Conservation (phyloP, 768 basidiomycete species). For the Rubroboletus pulcherrimus region DNA sequence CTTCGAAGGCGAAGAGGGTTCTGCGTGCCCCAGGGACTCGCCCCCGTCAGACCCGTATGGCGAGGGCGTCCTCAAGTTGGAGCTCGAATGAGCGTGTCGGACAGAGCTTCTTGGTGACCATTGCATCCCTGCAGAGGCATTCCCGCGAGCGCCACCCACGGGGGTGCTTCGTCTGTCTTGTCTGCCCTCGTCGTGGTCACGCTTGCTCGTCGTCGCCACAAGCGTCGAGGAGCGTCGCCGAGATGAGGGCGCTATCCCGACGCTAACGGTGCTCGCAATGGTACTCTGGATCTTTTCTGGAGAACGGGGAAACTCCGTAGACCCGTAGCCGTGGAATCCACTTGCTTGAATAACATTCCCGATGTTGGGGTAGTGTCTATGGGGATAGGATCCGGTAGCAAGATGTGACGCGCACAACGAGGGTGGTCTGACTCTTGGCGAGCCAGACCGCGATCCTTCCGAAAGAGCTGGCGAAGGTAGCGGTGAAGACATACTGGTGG, state of each 20-base stretch:
- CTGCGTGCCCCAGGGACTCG: neutral
- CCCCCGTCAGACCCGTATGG: constrained; percentile 11
- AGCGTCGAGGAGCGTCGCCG: constrained; percentile 30
- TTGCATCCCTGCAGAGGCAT: neutral
- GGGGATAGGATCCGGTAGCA: neutral
- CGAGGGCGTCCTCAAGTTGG: constrained; percentile 21
- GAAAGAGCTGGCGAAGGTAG: constrained; percentile 28
- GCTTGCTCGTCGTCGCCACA: neutral
- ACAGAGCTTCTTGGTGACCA: neutral
- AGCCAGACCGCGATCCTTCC: constrained; percentile 23
- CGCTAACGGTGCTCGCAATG: constrained; percentile 25
- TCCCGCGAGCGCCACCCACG: neutral
- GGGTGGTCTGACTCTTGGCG: constrained; percentile 18
- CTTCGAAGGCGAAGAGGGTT: constrained; percentile 21
- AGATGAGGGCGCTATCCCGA: constrained; percentile 8
- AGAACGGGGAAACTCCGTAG: constrained; percentile 1
- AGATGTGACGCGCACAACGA: constrained; percentile 5
- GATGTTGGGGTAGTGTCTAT: constrained; percentile 21
- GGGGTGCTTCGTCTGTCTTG: neutral
- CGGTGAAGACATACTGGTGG: constrained; percentile 6
- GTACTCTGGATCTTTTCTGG: constrained; percentile 8
- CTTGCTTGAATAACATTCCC: constrained; percentile 16
- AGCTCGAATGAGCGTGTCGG: constrained; percentile 25
- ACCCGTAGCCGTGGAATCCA: neutral
- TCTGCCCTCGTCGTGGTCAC: constrained; percentile 9